phyloP scores from a whole-genome alignment of 768 basidiomycete genomes.

The Boletus rubroflammeus region DNA sequence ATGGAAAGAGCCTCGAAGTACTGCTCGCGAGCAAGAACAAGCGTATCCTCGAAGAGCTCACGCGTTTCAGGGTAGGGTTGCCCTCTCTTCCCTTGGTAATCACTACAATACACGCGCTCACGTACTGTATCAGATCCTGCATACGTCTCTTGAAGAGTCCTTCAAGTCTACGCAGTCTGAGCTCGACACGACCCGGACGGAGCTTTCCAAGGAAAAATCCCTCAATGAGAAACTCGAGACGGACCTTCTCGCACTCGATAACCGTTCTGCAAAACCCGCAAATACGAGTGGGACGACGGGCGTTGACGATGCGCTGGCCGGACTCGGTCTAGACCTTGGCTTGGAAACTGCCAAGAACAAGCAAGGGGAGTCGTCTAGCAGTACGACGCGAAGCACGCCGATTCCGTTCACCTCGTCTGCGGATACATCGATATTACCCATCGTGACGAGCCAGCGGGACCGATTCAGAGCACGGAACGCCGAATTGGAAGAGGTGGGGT shows the following conservation, averaged over 20 bases:
- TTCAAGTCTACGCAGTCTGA: conserved; percentile 55
- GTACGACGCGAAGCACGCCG: conserved; percentile 49
- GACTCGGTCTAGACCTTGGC: conserved; percentile 59
- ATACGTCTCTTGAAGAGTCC: conserved; percentile 73
- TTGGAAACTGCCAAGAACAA: conserved; percentile 14
- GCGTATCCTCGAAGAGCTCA: conserved; percentile 86
- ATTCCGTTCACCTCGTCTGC: conserved; percentile 71
- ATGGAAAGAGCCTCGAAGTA: conserved; percentile 82
- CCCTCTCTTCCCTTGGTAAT: not conserved
- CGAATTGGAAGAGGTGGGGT: conserved; percentile 86
- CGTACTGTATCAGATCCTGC: conserved; percentile 59
- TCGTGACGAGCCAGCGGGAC: conserved; percentile 95
- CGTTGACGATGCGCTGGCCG: conserved; percentile 60
- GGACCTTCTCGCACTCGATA: conserved; percentile 82
- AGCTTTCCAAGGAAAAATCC: conserved; percentile 71
- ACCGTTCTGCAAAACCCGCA: conserved; percentile 27
- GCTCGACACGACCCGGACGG: conserved; percentile 53
- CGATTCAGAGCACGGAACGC: conserved; percentile 97
- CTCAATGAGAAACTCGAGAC: conserved; percentile 91
- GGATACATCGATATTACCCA: conserved; percentile 95
- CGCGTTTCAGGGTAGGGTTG: conserved; percentile 71
- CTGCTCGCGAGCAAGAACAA: conserved; percentile 94
- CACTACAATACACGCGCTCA: not conserved
- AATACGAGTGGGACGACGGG: conserved; percentile 25
- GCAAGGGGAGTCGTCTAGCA: conserved; percentile 18